phyloP scores from a whole-genome alignment of 2,329 filamentous ascomycete genomes.

The Pyricularia grisea region DNA sequence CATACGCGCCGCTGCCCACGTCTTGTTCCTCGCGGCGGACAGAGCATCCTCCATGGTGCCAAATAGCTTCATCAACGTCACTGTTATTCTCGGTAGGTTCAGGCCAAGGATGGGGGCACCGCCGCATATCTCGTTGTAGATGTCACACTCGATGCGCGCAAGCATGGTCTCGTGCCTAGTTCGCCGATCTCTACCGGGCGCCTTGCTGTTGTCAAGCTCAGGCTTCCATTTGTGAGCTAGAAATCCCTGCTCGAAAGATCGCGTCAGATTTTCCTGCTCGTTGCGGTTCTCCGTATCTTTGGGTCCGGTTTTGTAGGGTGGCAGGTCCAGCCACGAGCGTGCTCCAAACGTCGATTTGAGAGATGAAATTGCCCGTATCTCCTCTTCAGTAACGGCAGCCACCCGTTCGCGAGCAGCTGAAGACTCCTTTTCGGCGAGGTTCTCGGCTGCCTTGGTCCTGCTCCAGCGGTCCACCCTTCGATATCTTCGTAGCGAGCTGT shows the following conservation, averaged over 20 bases:
- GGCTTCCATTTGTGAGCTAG: background rate
- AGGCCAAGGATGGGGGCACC: background rate
- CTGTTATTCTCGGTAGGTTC: background rate
- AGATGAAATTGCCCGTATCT: background rate
- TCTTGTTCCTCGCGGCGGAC: background rate
- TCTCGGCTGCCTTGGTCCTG: background rate
- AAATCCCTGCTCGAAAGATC: background rate
- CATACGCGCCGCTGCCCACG: background rate
- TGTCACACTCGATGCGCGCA: background rate
- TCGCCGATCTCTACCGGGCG: background rate
- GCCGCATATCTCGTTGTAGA: background rate
- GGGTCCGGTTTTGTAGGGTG: background rate
- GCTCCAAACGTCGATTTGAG: background rate
- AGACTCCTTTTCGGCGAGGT: background rate
- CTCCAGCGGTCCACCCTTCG: background rate
- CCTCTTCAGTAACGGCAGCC: background rate
- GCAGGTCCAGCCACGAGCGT: background rate
- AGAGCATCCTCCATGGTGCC: background rate
- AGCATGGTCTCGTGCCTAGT: background rate
- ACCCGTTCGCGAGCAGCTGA: background rate
- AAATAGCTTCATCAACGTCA: background rate
- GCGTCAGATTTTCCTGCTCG: background rate
- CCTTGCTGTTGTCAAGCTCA: background rate
- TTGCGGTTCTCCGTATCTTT: background rate
- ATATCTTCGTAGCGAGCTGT: background rate